Evolutionary conservation across 1,284 basidiomycete species (phyloP), one percentile per base, ranked within the genome.

Genomic region (Farysia itapuensis): DNA sequence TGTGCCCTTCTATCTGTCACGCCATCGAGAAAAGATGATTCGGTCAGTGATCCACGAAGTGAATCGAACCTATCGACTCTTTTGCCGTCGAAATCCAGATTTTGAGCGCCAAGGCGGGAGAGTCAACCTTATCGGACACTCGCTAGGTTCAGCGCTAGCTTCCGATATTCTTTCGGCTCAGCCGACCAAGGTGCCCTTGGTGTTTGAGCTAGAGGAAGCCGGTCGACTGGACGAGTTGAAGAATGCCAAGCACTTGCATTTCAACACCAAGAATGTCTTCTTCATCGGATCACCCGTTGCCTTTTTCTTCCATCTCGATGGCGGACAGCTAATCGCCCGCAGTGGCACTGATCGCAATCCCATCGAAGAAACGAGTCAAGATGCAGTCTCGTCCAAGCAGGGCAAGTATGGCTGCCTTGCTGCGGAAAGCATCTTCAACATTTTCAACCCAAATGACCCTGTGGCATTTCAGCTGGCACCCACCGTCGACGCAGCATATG

Each of bases 91-190:
- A 15, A 81, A 84, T 64, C 81, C 82, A 14, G 50, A 54, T 19
- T 71, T 71, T 33, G 56, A 69, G 43, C 65, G 73, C 34, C 54
- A 77, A 16, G 81, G 80, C 0, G 70, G 81, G 12, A 79, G 81
- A 22, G 78, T 79, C 30, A 78, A 77, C 31, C 63, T 80, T 36
- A 67, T 80, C 18, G 79, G 76, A 2, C 79, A 80, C 45, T 79
- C 78, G 53, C 77, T 84, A 4, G 82, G 82, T 5, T 81, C 82
- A 0, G 80, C 81, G 3, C 72, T 84, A 1, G 79, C 81, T 0
- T 78, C 81, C 0, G 80, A 83, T 43, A 81, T 84, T 30, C 75
- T 84, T 5, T 81, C 80, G 3, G 78, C 79, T 38, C 82, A 84
- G 59, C 80, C 82, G 1, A 82, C 82, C 1, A 70, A 71, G 15